Evolutionary conservation across 768 basidiomycete genomes (phyloP).

Genomic region (Guyanaporus albipodus): DNA sequence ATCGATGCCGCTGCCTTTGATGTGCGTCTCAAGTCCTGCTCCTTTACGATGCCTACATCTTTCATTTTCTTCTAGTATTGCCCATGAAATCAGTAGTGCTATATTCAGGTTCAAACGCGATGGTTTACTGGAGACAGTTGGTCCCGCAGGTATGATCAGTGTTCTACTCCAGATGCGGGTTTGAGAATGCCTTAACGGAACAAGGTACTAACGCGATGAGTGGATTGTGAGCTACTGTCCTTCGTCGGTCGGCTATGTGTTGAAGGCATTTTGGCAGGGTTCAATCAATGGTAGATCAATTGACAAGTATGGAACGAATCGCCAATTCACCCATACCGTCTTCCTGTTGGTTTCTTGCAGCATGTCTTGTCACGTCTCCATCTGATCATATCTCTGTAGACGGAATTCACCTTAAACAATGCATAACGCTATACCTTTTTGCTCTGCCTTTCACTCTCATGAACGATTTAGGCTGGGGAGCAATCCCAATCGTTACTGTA

Average conservation of each 20-base stretch:
- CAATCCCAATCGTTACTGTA: slow-evolving; percentile 80
- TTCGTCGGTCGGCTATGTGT: neutral
- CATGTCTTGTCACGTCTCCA: neutral
- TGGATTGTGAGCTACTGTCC: slow-evolving; percentile 43
- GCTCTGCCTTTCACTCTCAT: slow-evolving; percentile 85
- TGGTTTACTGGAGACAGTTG: slow-evolving; percentile 83
- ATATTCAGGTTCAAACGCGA: slow-evolving; percentile 75
- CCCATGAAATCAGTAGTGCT: slow-evolving; percentile 69
- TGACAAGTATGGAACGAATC: slow-evolving; percentile 86
- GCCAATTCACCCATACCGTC: slow-evolving; percentile 83
- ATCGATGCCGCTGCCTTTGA: slow-evolving; percentile 77
- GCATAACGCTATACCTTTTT: slow-evolving; percentile 89
- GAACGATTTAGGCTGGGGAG: slow-evolving; percentile 76
- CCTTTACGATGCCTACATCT: neutral
- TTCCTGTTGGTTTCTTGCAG: slow-evolving; percentile 48
- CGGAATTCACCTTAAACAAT: slow-evolving; percentile 92
- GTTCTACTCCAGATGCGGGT: neutral
- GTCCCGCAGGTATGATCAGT: slow-evolving; percentile 65
- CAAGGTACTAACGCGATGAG: slow-evolving; percentile 76
- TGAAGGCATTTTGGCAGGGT: slow-evolving; percentile 43
- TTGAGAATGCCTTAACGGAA: slow-evolving; percentile 2
- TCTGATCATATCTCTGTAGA: slow-evolving; percentile 41
- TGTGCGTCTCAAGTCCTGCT: slow-evolving; percentile 41
- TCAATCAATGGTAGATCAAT: slow-evolving; percentile 79
- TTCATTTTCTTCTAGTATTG: slow-evolving; percentile 48